Base-by-base conservation (phyloP, 768 basidiomycete species). In the Suillus brevipes region DNA sequence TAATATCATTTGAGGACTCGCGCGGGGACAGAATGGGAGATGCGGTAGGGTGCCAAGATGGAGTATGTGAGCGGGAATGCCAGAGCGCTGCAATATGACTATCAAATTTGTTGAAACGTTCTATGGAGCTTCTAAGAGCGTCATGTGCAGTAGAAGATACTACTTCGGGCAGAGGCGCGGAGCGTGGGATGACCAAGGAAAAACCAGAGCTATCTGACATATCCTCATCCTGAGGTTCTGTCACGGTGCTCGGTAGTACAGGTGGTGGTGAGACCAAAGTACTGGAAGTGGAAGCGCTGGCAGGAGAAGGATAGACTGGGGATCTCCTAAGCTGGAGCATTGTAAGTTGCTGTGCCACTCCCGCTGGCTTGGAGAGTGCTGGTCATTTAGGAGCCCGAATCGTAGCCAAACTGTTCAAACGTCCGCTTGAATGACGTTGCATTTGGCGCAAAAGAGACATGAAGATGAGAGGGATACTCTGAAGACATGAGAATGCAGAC, bases 361-460 rank as follows among this genome's bases (percentile, higher is more conserved):
- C 73, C 74, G 66, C 71, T 76, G 10, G 71, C 56, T 58, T 34
- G 68, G 60, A 63, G 69, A 65, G 53, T 68, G 67, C 64, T 64
- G 65, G 73, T 67, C 73, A 75, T 71, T 69, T 74, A 45, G 60
- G 66, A 28, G 66, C 72, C 64, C 49, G 75, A 69, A 66, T 74
- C 75, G 50, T 76, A 76, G 65, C 72, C 76, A 53, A 78, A 76
- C 64, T 86, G 81, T 62, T 85, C 74, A 71, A 87, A 87, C 16
- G 85, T 84, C 55, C 86, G 81, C 69, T 87, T 87, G 78, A 87
- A 87, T 18, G 84, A 85, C 0, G 83, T 83, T 2, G 83, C 79
- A 62, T 73, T 80, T 1, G 81, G 69, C 20, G 84, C 80, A 8
- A 86, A 74, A n/a, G 82, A 77, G 18, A 87, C 81, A 45, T 84